Evolutionary conservation across 75 land plant species (phyloP).

Genomic region (Larix kaempferi): DNA sequence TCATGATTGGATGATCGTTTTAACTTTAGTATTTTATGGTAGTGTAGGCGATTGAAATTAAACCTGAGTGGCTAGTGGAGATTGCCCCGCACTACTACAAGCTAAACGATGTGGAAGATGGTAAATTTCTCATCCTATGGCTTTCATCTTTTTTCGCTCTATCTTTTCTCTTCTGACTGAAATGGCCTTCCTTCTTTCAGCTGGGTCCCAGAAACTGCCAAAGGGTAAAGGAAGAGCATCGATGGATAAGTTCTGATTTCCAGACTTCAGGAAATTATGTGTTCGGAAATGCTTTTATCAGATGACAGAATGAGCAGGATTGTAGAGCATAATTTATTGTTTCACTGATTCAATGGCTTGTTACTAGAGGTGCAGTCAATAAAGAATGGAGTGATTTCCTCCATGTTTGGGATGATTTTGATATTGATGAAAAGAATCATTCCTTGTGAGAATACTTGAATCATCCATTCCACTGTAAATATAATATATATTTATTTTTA

Average conservation of each 20-base stretch:
- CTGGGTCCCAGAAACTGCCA: constrained; percentile 9
- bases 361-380: too few species aligned
- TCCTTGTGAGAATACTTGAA: too few species aligned
- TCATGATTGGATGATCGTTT: background rate
- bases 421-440: too few species aligned
- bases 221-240: constrained; percentile 11
- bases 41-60: constrained; percentile 80
- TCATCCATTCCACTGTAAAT: too few species aligned
- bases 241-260: constrained; percentile 8
- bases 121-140: constrained; percentile 18
- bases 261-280: too few species aligned
- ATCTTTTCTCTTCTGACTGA: constrained; percentile 5
- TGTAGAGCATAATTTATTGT: too few species aligned
- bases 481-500: too few species aligned
- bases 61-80: constrained; percentile 95
- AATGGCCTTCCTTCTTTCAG: background rate
- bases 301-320: too few species aligned
- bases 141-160: background rate
- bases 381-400: too few species aligned
- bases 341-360: too few species aligned
- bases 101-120: constrained; percentile 90
- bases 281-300: too few species aligned
- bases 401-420: too few species aligned
- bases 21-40: background rate
- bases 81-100: constrained; percentile 99